Conservation (phyloP, 441 rosid species). For the Eutrema salsugineum region DNA sequence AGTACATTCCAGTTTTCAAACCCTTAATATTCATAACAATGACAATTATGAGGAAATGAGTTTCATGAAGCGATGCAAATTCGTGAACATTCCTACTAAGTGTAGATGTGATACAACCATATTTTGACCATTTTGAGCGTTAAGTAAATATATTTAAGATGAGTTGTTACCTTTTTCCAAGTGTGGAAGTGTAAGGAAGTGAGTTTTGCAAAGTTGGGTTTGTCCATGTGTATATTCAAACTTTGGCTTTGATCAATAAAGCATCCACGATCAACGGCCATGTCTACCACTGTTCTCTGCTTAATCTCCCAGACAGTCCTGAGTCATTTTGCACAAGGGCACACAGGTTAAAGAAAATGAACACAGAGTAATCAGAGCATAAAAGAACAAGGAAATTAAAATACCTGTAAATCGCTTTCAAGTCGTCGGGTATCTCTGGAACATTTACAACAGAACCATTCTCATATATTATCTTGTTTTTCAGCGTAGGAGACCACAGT, state of each 20-base stretch:
- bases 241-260: slow-evolving; percentile 94
- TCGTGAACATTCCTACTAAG: neutral
- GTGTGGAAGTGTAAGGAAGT: slow-evolving; percentile 84
- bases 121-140: neutral
- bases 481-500: slow-evolving; percentile 69
- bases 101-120: neutral
- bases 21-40: slow-evolving; percentile 42
- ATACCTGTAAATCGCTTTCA: slow-evolving; percentile 83
- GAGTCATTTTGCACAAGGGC: neutral
- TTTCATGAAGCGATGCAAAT: neutral
- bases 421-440: slow-evolving; percentile 64
- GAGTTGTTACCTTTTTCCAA: slow-evolving; percentile 69
- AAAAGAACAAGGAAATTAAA: neutral
- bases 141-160: neutral
- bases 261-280: slow-evolving; percentile 93
- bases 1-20: slow-evolving; percentile 90
- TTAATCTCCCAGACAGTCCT: slow-evolving; percentile 99
- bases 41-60: neutral
- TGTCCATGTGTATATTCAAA: slow-evolving; percentile 90
- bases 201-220: slow-evolving; percentile 76
- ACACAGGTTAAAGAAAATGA: neutral
- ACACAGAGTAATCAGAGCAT: neutral
- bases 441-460: slow-evolving; percentile 76
- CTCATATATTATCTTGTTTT: slow-evolving; percentile 69
- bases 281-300: slow-evolving; percentile 84